Evolutionary conservation across 1,284 basidiomycete genomes (phyloP), one percentile per base, ranked within the genome.

Genomic region (Heliocybe sulcata): DNA sequence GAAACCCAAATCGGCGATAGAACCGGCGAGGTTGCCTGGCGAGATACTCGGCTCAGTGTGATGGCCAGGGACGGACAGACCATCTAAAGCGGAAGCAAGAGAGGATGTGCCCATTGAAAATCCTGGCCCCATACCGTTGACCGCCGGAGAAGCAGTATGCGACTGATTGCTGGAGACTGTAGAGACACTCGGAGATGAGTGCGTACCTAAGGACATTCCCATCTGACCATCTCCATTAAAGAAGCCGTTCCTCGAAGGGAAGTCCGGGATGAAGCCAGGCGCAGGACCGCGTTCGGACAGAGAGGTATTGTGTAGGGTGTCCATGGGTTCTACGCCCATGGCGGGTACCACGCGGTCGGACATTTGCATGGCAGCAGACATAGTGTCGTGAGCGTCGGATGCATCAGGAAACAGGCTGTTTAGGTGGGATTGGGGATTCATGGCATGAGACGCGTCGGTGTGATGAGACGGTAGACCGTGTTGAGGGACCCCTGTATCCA

Each of bases 61-160:
- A 67, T 27, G 62, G 53, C 35, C 55, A 16, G 59, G 42, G 26
- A 64, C 57, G n/a, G 56, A 61, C 55, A 63, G 61, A 42, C 60
- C 57, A 57, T 71, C 66, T 51, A 73, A 63, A 4, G 69, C 66
- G 20, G 69, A 68, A 3, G 71, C 67, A 49, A 73, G 63, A 25
- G 72, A 68, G 9, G 70, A 65, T 20, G 69, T 58, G 20, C 64
- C 64, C 25, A 67, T 63, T 4, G 66, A 54, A 55, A 66, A 75
- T 8, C 64, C 58, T 14, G 69, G 57, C 35, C 64, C 57, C 53
- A 72, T 56, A 58, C 68, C 67, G 47, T 67, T 65, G 29, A 69
- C 54, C 29, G 68, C 62, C 35, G 80, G 76, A 2, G 79, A 79
- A 10, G 79, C 73, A 9, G 66, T 59, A 52, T 70, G 69, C 2